Base-by-base conservation (phyloP, 2,329 filamentous ascomycete species). In the Pyrenochaeta sp. region DNA sequence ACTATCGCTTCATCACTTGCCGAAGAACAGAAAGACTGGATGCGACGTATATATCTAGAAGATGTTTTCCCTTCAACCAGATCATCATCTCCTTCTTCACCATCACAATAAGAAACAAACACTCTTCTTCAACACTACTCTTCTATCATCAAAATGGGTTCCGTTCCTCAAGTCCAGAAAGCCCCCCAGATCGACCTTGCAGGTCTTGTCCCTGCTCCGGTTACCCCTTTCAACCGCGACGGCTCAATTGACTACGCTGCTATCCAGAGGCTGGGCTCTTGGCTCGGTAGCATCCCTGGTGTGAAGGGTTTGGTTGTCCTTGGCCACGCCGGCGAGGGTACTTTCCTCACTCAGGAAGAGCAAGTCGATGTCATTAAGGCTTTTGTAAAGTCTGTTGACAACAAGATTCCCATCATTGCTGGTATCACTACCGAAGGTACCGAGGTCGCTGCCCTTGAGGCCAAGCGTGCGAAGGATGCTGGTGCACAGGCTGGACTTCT, bases 241-340 rank as follows among this genome's bases (percentile, higher is more conserved):
- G 77, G 78, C 9, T 65, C 64, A 8, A 70, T 81, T 41, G 78
- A 81, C 64, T 81, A 77, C 58, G 71, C 74, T 7, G 77, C 78
- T 26, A 80, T 81, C 47, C 77, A 80, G 39, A 74, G 78, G 11
- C 73, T 81, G 9, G 78, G 78, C 11, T 77, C 74, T 4, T 80
- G 78, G 78, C 77, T 80, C 21, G 77, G 77, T 28, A 76, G 75
- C 58, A 79, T 80, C 32, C 53, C 69, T 5, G 78, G 77, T 14
- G 75, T 81, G 49, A 81, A 79, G 48, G 77, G 78, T 20, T 72
- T 81, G 3, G 78, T 81, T 0, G 78, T 81, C 7, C 72, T 81
- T 10, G 78, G 78, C n/a, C 78, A 81, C 45, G 78, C 78, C 19
- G 78, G 78, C 22, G 78, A 81, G 53, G 78, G 78, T 20, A 81